Percentiles rank a stretch among this genome's conserved stretches.
phyloP scores from a whole-genome alignment of 768 basidiomycete species.

The Cystofilobasidium bisporidii region DNA sequence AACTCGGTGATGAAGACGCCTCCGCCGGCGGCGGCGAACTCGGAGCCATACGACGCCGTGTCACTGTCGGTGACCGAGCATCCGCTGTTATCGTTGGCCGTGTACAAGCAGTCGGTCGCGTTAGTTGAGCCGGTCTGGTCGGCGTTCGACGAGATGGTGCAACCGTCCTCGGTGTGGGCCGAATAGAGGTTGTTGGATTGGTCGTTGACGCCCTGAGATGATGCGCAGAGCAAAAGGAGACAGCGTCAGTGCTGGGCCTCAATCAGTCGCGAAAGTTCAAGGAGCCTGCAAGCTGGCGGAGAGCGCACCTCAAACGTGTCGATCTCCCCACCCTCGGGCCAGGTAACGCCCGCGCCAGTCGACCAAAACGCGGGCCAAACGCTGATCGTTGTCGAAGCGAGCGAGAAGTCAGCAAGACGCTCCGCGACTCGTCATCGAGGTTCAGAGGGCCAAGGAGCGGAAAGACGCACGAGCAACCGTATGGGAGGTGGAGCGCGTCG shows the following conservation, averaged over 20 bases:
- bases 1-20: constrained; percentile 70
- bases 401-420: too few relatives aligned
- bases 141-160: neutral
- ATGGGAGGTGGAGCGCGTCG: constrained; percentile 47
- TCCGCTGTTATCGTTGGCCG: constrained; percentile 48
- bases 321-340: constrained; percentile 52
- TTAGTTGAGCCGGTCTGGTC: constrained; percentile 34
- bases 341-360: constrained; percentile 35
- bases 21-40: constrained; percentile 57
- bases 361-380: constrained; percentile 17
- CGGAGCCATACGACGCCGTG: constrained; percentile 53
- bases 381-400: too few relatives aligned
- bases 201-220: constrained; percentile 69
- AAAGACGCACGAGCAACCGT: constrained; percentile 52
- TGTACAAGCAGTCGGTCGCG: constrained; percentile 45
- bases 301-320: constrained; percentile 57
- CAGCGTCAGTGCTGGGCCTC: too few relatives aligned
- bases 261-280: too few relatives aligned
- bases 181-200: constrained; percentile 59
- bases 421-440: too few relatives aligned
- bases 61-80: constrained; percentile 55
- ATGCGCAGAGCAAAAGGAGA: too few relatives aligned
- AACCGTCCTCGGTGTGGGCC: constrained; percentile 36
- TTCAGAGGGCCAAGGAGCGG: too few relatives aligned
- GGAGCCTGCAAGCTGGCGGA: too few relatives aligned